These are phyloP conservation scores for Phytophthora melonis DNA, from an alignment of 352 stramenopile genomes.

Conservation along the genomic window DNA sequence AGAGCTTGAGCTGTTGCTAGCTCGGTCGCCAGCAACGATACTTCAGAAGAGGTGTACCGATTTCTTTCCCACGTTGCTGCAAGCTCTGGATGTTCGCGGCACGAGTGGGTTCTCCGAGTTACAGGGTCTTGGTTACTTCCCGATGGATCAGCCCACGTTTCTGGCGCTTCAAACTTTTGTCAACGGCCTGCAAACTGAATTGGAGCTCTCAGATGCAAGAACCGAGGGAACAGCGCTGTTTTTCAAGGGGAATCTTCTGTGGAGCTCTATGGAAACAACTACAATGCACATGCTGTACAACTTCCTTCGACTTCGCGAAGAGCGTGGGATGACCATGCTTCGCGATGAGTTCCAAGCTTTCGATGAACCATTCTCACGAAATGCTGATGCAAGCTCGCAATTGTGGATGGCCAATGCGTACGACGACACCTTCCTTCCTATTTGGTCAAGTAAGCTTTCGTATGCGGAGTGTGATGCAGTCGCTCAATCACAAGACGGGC, in stretches of 20 bases:
- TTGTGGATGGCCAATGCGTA: conserved; percentile 66
- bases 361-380: background rate
- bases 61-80: conserved; percentile 61
- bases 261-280: conserved; percentile 48
- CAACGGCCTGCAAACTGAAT: conserved; percentile 47
- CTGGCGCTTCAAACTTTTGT: conserved; percentile 64
- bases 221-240: conserved; percentile 42
- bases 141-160: conserved; percentile 60
- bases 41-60: conserved; percentile 41
- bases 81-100: conserved; percentile 39
- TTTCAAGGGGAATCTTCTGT: conserved; percentile 65
- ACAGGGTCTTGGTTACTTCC: conserved; percentile 55
- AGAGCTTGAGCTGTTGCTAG: conserved; percentile 42
- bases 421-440: conserved; percentile 63
- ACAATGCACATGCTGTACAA: conserved; percentile 53
- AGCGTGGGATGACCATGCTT: conserved; percentile 57
- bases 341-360: conserved; percentile 10
- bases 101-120: conserved; percentile 54
- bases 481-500: conserved; percentile 29
- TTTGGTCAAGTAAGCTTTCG: conserved; percentile 72
- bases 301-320: conserved; percentile 63
- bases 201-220: conserved; percentile 19
- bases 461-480: conserved; percentile 67
- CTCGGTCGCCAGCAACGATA: conserved; percentile 38
- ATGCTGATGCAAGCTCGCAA: background rate